phyloP scores from a whole-genome alignment of 2,329 filamentous ascomycete species.

The Scorias spongiosa region DNA sequence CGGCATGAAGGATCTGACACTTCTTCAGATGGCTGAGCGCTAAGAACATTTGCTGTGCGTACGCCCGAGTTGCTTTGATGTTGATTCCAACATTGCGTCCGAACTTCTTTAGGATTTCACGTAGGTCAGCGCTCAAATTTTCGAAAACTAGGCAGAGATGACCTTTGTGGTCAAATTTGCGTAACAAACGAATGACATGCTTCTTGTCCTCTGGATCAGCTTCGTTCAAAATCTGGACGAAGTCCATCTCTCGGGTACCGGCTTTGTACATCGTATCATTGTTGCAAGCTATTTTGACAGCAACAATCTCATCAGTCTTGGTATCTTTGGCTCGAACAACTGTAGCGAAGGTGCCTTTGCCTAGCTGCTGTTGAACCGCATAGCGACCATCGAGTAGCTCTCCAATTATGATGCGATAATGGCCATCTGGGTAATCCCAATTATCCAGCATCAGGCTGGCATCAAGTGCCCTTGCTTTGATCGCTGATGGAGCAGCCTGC shows the following conservation, averaged over 20 bases:
- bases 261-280: conserved; percentile 65
- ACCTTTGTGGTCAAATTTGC: conserved; percentile 82
- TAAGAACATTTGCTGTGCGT: conserved; percentile 88
- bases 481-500: conserved; percentile 14
- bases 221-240: conserved; percentile 72
- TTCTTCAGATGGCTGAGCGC: conserved; percentile 77
- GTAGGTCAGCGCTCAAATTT: conserved; percentile 78
- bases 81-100: conserved; percentile 90
- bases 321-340: conserved; percentile 81
- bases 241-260: conserved; percentile 86
- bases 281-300: conserved; percentile 95
- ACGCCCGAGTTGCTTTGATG: conserved; percentile 68
- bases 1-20: conserved; percentile 86
- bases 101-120: conserved; percentile 90
- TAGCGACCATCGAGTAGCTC: conserved; percentile 83
- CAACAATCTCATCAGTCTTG: conserved; percentile 55
- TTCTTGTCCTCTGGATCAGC: conserved; percentile 80
- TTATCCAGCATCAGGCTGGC: conserved; percentile 68
- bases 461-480: conserved; percentile 41
- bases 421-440: conserved; percentile 85
- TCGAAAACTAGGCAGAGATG: conserved; percentile 97
- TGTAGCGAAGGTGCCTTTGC: conserved; percentile 90
- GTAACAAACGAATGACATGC: conserved; percentile 76
- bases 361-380: conserved; percentile 72
- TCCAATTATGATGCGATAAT: conserved; percentile 87